These are phyloP conservation scores for Medicago truncatula DNA, from an alignment of 306 rosid genomes.

Conservation along the genomic window DNA sequence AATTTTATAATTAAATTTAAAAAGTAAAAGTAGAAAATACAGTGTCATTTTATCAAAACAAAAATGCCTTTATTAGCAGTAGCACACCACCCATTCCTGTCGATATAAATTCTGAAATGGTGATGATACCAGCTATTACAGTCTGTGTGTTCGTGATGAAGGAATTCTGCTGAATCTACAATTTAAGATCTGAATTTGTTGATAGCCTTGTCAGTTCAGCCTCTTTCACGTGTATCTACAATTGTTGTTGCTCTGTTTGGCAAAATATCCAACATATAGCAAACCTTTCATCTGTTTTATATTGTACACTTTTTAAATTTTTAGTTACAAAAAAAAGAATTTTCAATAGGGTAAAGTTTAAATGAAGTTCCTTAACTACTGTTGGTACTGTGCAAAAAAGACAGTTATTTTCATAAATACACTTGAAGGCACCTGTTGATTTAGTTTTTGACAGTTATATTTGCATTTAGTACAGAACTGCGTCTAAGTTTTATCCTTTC, in stretches of 20 bases:
- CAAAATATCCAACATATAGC: neutral
- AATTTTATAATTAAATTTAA: neutral
- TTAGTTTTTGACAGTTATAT: neutral
- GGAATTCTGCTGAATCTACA: slow-evolving; percentile 4
- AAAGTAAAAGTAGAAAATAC: neutral
- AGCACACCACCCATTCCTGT: neutral
- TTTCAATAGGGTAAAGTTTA: too few relatives aligned
- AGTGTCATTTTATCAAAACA: neutral
- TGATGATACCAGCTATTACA: neutral
- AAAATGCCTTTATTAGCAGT: neutral
- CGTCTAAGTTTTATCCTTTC: neutral
- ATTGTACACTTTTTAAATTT: neutral
- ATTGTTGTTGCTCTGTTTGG: slow-evolving; percentile 3
- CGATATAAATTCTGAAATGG: neutral
- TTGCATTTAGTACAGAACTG: neutral
- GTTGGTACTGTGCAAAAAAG: too few relatives aligned
- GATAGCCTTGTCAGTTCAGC: neutral
- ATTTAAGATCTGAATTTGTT: neutral
- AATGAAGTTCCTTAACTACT: too few relatives aligned
- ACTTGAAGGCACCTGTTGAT: neutral
- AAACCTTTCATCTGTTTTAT: neutral
- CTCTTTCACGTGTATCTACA: neutral
- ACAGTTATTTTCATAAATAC: too few relatives aligned
- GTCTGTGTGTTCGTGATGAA: slow-evolving; percentile 7
- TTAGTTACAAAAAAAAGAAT: neutral